These are phyloP conservation scores for Colletotrichum eleusines DNA, from an alignment of 2,329 filamentous ascomycete species.

Conservation along the genomic window DNA sequence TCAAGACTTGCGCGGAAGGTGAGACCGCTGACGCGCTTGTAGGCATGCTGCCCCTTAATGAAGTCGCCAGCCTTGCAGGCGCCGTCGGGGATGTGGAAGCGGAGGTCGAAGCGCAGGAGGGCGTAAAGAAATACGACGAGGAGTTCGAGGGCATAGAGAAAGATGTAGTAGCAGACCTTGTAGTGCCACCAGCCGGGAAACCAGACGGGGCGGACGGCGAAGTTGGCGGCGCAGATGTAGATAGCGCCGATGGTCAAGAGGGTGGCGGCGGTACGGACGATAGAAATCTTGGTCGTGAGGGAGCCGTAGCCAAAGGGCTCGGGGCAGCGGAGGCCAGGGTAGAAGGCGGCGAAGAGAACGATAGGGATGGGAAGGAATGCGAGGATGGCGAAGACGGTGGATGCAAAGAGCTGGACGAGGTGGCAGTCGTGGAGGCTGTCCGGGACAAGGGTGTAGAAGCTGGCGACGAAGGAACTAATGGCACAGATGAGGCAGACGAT, in stretches of 20 bases:
- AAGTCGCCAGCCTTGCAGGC: slow-evolving; percentile 69
- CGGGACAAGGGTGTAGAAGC: slow-evolving; percentile 73
- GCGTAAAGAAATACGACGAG: slow-evolving; percentile 76
- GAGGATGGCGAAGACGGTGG: slow-evolving; percentile 72
- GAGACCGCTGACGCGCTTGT: slow-evolving; percentile 36
- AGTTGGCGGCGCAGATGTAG: slow-evolving; percentile 74
- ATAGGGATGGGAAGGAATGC: slow-evolving; percentile 74
- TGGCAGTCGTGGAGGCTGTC: slow-evolving; percentile 65
- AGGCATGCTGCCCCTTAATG: slow-evolving; percentile 42
- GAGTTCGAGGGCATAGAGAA: slow-evolving; percentile 82
- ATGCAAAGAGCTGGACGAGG: slow-evolving; percentile 73
- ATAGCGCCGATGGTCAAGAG: slow-evolving; percentile 76
- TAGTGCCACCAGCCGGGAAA: slow-evolving; percentile 76
- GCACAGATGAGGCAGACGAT: slow-evolving; percentile 72
- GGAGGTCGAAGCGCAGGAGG: slow-evolving; percentile 76
- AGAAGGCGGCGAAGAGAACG: slow-evolving; percentile 55
- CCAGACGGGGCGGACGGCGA: slow-evolving; percentile 59
- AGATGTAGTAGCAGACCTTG: slow-evolving; percentile 81
- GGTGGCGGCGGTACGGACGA: slow-evolving; percentile 69
- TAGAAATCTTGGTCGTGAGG: slow-evolving; percentile 73
- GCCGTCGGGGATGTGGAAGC: slow-evolving; percentile 74
- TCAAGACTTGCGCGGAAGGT: slow-evolving; percentile 15
- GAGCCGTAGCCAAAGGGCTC: slow-evolving; percentile 71
- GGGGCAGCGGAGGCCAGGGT: slow-evolving; percentile 56
- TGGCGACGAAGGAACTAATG: slow-evolving; percentile 73